Base-by-base conservation (phyloP, 2,329 filamentous ascomycete species). In the Sporothrix pseudoabietina region DNA sequence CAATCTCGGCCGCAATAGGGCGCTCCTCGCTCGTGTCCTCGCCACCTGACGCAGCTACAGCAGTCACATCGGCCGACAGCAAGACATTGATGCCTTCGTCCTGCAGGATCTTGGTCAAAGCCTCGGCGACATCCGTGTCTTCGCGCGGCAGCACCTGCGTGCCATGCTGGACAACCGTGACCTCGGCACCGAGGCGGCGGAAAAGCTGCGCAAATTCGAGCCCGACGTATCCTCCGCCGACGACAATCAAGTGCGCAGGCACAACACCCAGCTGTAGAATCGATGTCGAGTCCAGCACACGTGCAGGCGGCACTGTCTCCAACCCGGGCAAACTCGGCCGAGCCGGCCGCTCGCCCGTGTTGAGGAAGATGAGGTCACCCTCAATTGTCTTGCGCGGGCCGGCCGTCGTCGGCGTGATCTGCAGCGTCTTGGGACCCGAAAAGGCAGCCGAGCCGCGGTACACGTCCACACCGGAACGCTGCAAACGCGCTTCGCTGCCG, bases 171-270 rank as follows among this genome's bases (percentile, higher is more conserved):
- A 87, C 72, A 61, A 88, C 78, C 1, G 83, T 86, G 57, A 88
- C 85, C 41, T 82, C 78, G 3, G 85, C 81, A 0, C 86, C 86
- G 16, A 88, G 78, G 22, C 86, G 81, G 0, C 82, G 79, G 78
- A 87, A 85, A 35, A 87, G 80, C 78, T 88, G 86, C 1, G 82
- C 85, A 74, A 87, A 88, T 76, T 88, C 86, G 12, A 87, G 78
- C 0, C 85, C 86, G 44, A 88, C 81, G 73, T 86, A 86, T 4
- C 86, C 86, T 4, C 86, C 86, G 1, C 86, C 86, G n/a, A 88
- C 74, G 1, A 88, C 82, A 49, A 87, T 78, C 3, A 88, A 80
- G 78, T 86, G 84, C 14, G 79, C 76, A 1, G 86, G 86, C 12
- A 86, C 82, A 14, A 79, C 77, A 19, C 77, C 81, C 4, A 87